Evolutionary conservation across 2,329 filamentous ascomycete genomes (phyloP), one percentile per base, ranked within the genome.

Genomic region (Leptosphaerulina australis): DNA sequence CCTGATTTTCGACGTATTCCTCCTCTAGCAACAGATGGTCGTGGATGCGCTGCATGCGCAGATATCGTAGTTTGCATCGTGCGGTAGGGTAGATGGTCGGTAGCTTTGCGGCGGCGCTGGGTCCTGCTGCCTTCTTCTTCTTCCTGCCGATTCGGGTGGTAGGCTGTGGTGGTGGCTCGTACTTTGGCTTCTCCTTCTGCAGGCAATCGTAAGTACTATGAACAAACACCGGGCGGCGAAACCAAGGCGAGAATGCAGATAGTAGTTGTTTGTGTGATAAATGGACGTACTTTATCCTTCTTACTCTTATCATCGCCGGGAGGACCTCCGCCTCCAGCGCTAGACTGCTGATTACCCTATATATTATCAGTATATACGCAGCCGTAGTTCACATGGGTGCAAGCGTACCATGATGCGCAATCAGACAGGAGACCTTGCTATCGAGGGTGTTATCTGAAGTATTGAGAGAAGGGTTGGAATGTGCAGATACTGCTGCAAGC

Each of bases 171-270:
- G 94, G 94, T 60, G 94, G 94, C 77, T 99, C 94, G 82, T 99
- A 99, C 88, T 96, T 97, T 73, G 94, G 94, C 87, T 99, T 99
- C 58, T 99, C 93, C 84, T 99, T 97, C 93, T 96, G 55, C 33
- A 21, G 46, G 34, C 53, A 39, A 28, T 25, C 15, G 52, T 67
- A 31, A 64, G 64, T 51, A 47, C 57, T 44, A 29, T 29, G 30
- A 24, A 46, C 20, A 21, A 34, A 44, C 46, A 40, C 52, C 46
- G 43, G 35, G 49, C 44, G 41, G 31, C 40, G 51, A 44, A 49
- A 18, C 22, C n/a, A n/a, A 30, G 4, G 12, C 12, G 17, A 14
- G 18, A 12, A 20, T 14, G 15, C 14, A 33, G 10, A 12, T 3
- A 22, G 35, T 14, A 31, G 34, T 24, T 4, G 5, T 29, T 3